Evolutionary conservation across 257 asterid species (phyloP).

Genomic region (Solanum chmielewskii): DNA sequence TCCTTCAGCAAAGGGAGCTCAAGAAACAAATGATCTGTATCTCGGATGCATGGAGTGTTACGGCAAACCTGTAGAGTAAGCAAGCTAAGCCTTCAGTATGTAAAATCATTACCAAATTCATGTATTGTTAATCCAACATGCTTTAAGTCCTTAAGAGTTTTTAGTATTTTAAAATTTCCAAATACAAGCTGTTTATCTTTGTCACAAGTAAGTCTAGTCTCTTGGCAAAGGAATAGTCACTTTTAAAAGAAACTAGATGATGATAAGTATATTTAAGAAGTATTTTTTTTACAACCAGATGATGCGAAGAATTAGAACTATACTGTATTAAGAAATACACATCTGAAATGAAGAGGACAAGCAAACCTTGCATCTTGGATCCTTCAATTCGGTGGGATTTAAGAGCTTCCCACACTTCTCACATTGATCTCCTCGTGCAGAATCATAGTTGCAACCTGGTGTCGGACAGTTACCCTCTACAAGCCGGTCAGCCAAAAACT

Average conservation of each 20-base stretch:
- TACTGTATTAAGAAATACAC: neutral
- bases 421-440: conserved; percentile 98
- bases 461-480: conserved; percentile 87
- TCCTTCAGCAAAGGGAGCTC: conserved; percentile 87
- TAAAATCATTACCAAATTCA: neutral
- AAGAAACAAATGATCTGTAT: conserved; percentile 78
- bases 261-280: neutral
- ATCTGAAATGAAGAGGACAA: neutral
- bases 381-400: conserved; percentile 76
- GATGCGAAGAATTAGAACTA: neutral
- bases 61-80: conserved; percentile 53
- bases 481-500: conserved; percentile 82
- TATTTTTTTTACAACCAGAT: neutral
- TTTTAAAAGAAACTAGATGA: neutral
- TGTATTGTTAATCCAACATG: neutral
- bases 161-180: neutral
- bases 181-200: neutral
- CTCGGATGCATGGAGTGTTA: conserved; percentile 53
- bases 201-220: neutral
- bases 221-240: neutral
- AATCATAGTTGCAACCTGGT: conserved; percentile 68
- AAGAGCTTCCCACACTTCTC: conserved; percentile 83
- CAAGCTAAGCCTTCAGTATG: neutral
- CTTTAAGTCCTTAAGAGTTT: neutral
- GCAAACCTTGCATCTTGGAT: conserved; percentile 86